These are phyloP conservation scores for Farysia itapuensis DNA, from an alignment of 1,284 basidiomycete species.

Conservation along the genomic window DNA sequence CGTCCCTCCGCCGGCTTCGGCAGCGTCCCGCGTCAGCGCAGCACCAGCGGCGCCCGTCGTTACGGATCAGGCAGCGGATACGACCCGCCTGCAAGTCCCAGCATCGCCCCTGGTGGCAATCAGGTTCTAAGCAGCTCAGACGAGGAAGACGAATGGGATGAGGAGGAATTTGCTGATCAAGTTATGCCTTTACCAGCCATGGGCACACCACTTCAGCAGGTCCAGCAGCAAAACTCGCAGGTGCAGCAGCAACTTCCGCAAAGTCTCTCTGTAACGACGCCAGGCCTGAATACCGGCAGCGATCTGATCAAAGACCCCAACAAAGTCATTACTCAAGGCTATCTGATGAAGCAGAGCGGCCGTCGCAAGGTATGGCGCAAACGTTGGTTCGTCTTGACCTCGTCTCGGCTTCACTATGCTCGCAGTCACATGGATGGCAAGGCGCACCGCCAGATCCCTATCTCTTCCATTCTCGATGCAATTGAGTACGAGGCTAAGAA, in stretches of 20 bases:
- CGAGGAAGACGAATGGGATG: slow-evolving; percentile 52
- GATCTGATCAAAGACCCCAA: slow-evolving; percentile 44
- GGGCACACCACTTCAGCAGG: slow-evolving; percentile 6
- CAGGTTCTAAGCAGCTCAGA: slow-evolving; percentile 45
- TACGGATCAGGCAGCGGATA: slow-evolving; percentile 9
- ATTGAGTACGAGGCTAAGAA: slow-evolving; percentile 71
- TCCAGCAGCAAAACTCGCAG: slow-evolving; percentile 7
- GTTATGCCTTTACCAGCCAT: slow-evolving; percentile 49
- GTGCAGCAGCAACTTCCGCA: slow-evolving; percentile 12
- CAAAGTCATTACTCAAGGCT: slow-evolving; percentile 67
- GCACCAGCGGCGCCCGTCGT: slow-evolving; percentile 19
- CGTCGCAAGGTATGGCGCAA: slow-evolving; percentile 94
- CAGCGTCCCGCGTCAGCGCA: slow-evolving; percentile 25
- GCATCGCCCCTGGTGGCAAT: slow-evolving; percentile 5
- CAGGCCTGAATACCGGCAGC: slow-evolving; percentile 5
- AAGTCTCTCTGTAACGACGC: slow-evolving; percentile 5
- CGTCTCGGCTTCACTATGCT: slow-evolving; percentile 58
- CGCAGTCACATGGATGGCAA: slow-evolving; percentile 68
- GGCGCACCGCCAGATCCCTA: slow-evolving; percentile 80
- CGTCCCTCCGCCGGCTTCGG: slow-evolving; percentile 25
- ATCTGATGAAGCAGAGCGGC: slow-evolving; percentile 93
- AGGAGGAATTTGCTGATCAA: slow-evolving; percentile 48
- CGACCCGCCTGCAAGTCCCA: slow-evolving; percentile 20
- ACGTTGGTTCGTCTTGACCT: slow-evolving; percentile 63
- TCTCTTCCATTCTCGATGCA: slow-evolving; percentile 84